Conservation (phyloP, 192 early-diverging fungal species). For the Umbelopsis vinacea region DNA sequence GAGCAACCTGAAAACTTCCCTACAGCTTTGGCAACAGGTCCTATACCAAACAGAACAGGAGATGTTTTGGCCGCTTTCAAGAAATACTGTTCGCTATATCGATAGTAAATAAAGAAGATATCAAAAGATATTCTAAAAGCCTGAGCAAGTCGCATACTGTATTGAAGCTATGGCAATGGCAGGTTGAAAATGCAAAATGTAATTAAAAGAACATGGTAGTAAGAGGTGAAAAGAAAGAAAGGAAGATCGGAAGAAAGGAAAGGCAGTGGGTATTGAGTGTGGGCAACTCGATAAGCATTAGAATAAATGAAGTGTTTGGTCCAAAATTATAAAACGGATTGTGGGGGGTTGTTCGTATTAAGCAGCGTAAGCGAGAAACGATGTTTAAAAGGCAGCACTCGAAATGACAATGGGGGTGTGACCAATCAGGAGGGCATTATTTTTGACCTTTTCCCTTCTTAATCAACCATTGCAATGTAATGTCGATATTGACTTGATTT, state of each 20-base stretch:
- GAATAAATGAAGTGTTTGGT: neutral
- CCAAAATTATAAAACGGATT: neutral
- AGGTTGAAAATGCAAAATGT: constrained; percentile 19
- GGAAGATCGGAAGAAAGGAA: neutral
- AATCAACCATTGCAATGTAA: constrained; percentile 96
- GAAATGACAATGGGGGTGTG: neutral
- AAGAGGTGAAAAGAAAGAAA: neutral
- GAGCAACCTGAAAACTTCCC: constrained; percentile 80
- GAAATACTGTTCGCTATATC: constrained; percentile 46
- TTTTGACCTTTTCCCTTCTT: constrained; percentile 73
- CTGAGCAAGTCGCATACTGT: constrained; percentile 2
- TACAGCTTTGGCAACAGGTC: constrained; percentile 74
- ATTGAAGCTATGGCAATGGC: constrained; percentile 1
- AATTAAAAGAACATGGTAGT: constrained; percentile 6
- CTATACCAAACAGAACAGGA: constrained; percentile 54
- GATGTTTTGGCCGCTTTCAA: constrained; percentile 55
- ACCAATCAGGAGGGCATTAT: neutral
- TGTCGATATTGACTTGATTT: constrained; percentile 96
- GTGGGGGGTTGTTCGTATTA: neutral
- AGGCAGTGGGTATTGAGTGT: constrained; percentile 12
- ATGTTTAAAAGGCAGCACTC: neutral
- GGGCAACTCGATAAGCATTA: constrained; percentile 15
- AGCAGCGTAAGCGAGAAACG: neutral
- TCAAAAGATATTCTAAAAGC: neutral
- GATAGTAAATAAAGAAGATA: constrained; percentile 10